These are phyloP conservation scores for Linum trigynum DNA, from an alignment of 345 rosid species.

Conservation along the genomic window DNA sequence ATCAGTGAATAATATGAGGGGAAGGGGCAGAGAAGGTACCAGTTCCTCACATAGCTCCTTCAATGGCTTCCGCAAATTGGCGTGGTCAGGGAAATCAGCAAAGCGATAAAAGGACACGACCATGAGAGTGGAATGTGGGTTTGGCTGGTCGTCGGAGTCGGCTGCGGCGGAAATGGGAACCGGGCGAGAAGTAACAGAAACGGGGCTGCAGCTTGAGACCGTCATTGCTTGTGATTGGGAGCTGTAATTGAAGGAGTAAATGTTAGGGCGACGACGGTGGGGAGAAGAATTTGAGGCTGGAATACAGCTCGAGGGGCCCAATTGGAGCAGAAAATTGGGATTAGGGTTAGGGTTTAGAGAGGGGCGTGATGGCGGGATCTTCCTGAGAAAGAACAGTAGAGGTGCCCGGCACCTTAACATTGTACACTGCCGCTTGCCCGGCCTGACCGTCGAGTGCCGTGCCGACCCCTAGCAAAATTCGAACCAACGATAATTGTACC, in stretches of 20 bases:
- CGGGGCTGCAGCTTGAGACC: slow-evolving; percentile 19
- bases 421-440: not conserved
- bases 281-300: slow-evolving; percentile 6
- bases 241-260: slow-evolving; percentile 11
- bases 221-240: slow-evolving; percentile 29
- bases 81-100: slow-evolving; percentile 76
- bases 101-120: slow-evolving; percentile 86
- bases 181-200: not conserved
- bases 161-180: slow-evolving; percentile 11
- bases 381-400: slow-evolving; percentile 23
- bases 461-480: too few species aligned
- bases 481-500: too few species aligned
- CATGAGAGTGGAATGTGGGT: slow-evolving; percentile 28
- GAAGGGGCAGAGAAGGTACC: slow-evolving; percentile 29
- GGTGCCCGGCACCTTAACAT: slow-evolving; percentile 29
- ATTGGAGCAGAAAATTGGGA: slow-evolving; percentile 9
- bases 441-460: slow-evolving; percentile 12
- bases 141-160: slow-evolving; percentile 13
- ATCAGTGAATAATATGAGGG: not conserved
- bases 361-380: slow-evolving; percentile 14
- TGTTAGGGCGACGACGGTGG: slow-evolving; percentile 1
- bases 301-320: not conserved
- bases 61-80: slow-evolving; percentile 63
- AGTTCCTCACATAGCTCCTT: slow-evolving; percentile 67
- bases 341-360: slow-evolving; percentile 16